phyloP scores from a whole-genome alignment of 371 early-diverging fungal species.

The Lichtheimia ramosa region DNA sequence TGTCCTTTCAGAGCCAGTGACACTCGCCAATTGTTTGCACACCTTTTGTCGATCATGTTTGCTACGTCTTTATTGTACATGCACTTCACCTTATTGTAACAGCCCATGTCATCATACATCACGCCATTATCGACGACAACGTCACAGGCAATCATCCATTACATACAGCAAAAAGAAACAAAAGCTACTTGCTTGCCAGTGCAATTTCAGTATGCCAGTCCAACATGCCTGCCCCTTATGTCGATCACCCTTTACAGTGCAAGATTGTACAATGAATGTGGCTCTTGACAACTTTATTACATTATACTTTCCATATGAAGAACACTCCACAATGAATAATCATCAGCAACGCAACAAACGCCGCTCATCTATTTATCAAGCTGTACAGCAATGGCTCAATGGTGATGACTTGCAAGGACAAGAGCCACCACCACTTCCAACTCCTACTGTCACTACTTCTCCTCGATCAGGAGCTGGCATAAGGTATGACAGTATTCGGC shows the following conservation, averaged over 20 bases:
- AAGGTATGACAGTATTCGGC: background rate
- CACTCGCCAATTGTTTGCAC: constrained; percentile 10
- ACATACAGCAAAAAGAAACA: constrained; percentile 3
- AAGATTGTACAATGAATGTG: constrained; percentile 10
- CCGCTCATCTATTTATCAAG: background rate
- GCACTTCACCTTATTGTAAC: background rate
- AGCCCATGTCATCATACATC: constrained; percentile 5
- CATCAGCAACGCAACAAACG: background rate
- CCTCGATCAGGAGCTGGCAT: background rate
- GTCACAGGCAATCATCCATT: constrained; percentile 1
- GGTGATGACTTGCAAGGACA: no score
- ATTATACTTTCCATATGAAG: constrained; percentile 10
- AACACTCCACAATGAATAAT: background rate
- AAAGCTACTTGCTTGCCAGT: constrained; percentile 6
- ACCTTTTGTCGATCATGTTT: constrained; percentile 16
- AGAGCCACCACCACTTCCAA: background rate
- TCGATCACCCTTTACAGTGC: constrained; percentile 7
- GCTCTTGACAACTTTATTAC: constrained; percentile 11
- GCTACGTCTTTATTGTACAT: constrained; percentile 6
- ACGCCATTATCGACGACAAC: constrained; percentile 2
- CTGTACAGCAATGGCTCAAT: constrained; percentile 3
- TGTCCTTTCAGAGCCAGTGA: constrained; percentile 11
- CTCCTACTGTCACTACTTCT: no score
- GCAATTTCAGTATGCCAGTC: background rate
- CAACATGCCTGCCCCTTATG: constrained; percentile 13